Evolutionary conservation across 257 asterid species (phyloP).

Genomic region (Salvia rosmarinus): DNA sequence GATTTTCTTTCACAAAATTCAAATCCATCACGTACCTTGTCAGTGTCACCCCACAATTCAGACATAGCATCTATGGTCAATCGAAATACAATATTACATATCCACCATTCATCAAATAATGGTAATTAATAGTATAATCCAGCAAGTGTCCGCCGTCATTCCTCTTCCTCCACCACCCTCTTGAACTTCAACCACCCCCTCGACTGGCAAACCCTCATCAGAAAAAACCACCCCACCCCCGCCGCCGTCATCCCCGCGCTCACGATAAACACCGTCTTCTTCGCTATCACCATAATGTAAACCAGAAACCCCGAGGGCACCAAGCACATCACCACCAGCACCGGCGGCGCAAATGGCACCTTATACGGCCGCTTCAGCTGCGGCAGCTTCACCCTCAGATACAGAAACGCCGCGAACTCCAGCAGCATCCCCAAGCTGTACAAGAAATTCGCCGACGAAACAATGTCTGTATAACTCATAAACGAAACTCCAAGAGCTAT

Average conservation of each 20-base stretch:
- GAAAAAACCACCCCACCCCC: conserved; percentile 59
- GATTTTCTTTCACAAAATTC: too few relatives aligned
- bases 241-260: conserved; percentile 54
- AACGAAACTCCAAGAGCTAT: conserved; percentile 61
- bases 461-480: conserved; percentile 56
- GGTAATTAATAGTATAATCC: too few relatives aligned
- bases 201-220: conserved; percentile 61
- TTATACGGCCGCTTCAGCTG: conserved; percentile 59
- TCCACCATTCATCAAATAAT: too few relatives aligned
- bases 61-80: too few relatives aligned
- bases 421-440: conserved; percentile 77
- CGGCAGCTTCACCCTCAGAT: conserved; percentile 63
- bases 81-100: too few relatives aligned
- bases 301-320: conserved; percentile 63
- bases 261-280: conserved; percentile 51
- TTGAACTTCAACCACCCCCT: conserved; percentile 54
- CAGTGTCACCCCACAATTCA: too few relatives aligned
- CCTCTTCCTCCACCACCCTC: conserved; percentile 36
- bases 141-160: background rate
- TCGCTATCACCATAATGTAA: conserved; percentile 63
- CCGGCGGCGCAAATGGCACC: conserved; percentile 54
- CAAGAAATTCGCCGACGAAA: conserved; percentile 65
- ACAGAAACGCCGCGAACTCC: conserved; percentile 71
- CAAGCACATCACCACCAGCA: conserved; percentile 60
- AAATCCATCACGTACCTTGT: too few relatives aligned